Evolutionary conservation across 305 asterid genomes (phyloP).

Genomic region (Striga hermonthica): DNA sequence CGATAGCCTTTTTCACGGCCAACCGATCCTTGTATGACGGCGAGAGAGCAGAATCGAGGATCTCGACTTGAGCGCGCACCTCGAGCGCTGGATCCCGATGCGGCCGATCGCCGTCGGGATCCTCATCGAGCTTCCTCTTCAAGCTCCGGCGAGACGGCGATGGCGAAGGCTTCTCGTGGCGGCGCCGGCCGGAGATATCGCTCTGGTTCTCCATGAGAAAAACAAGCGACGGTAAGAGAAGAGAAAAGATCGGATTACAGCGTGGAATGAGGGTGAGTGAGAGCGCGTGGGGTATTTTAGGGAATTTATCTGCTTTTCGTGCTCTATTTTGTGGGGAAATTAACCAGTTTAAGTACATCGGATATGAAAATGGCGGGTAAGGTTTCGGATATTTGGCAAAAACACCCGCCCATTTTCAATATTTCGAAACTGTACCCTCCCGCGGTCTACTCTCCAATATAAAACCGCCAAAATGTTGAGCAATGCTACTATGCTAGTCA

Average conservation of each 20-base stretch:
- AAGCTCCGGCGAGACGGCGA: slow-evolving; percentile 42
- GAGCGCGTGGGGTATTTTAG: neutral
- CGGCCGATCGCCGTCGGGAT: slow-evolving; percentile 36
- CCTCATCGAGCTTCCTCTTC: slow-evolving; percentile 65
- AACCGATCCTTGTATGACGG: slow-evolving; percentile 55
- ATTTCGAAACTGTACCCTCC: neutral
- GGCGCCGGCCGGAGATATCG: neutral
- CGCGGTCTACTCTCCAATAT: neutral
- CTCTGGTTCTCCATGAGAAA: slow-evolving; percentile 6
- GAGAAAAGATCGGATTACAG: neutral
- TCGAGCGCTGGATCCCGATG: slow-evolving; percentile 49
- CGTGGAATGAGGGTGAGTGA: neutral
- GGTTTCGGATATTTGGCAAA: neutral
- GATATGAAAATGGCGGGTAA: neutral
- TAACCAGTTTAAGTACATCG: too few species aligned
- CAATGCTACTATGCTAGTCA: too few species aligned
- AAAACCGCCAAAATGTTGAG: neutral
- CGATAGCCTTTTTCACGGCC: slow-evolving; percentile 54
- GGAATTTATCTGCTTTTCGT: neutral
- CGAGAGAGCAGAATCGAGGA: slow-evolving; percentile 54
- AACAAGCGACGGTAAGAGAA: neutral
- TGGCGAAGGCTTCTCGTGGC: neutral
- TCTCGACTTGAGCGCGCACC: slow-evolving; percentile 57
- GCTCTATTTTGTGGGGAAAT: neutral
- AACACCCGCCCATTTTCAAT: neutral